Evolutionary conservation across 208 protist species (phyloP).

Genomic region (Crithidia expoeki): DNA sequence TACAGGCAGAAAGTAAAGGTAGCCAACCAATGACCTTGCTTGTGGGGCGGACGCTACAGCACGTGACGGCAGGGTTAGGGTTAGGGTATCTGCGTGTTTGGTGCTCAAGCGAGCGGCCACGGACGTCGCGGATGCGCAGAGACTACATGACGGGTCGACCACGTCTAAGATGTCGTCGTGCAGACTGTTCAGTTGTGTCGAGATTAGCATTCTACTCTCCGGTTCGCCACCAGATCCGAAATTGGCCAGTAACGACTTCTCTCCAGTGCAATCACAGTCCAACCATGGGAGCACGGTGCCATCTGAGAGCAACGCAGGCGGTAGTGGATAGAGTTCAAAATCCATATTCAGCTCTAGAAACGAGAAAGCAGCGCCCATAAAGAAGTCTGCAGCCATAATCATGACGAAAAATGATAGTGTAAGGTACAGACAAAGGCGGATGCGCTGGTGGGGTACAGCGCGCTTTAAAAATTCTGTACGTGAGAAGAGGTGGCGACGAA

Average conservation of each 20-base stretch:
- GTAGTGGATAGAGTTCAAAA: neutral
- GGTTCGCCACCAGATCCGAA: too few species aligned
- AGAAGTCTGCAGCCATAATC: neutral
- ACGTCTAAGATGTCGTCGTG: neutral
- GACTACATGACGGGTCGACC: neutral
- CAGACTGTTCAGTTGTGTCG: neutral
- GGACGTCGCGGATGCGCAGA: too few species aligned
- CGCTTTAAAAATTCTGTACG: too few species aligned
- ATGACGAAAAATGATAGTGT: neutral
- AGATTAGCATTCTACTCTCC: too few species aligned
- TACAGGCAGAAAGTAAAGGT: neutral
- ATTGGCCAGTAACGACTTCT: neutral
- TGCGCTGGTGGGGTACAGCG: too few species aligned
- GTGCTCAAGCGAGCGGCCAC: too few species aligned
- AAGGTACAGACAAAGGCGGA: neutral
- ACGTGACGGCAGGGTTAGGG: neutral
- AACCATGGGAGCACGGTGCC: constrained; percentile 13
- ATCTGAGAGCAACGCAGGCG: neutral
- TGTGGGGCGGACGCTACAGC: neutral
- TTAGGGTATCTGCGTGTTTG: too few species aligned
- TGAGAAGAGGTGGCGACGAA: too few species aligned
- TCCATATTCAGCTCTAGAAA: neutral
- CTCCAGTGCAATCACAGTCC: constrained; percentile 11
- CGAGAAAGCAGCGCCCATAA: neutral
- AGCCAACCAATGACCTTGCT: neutral